Conservation (phyloP, 2,329 filamentous ascomycete genomes). For the Ascochyta pisi region DNA sequence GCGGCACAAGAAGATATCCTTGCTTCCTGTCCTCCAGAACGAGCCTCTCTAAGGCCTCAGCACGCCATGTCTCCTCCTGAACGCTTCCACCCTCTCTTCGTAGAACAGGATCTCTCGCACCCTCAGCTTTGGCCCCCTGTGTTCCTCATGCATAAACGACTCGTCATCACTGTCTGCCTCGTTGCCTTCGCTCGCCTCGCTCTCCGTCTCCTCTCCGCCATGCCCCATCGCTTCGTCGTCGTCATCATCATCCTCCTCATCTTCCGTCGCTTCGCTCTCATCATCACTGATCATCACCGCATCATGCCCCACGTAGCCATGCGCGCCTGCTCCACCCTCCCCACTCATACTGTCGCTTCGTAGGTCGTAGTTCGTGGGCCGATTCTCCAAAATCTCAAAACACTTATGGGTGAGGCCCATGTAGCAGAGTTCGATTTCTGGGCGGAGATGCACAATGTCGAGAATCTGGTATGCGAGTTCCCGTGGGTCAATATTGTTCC, state of each 20-base stretch:
- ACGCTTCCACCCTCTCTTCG: conserved; percentile 78
- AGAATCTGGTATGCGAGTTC: conserved; percentile 79
- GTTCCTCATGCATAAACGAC: conserved; percentile 58
- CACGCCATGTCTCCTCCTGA: conserved; percentile 71
- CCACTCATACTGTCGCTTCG: conserved; percentile 40
- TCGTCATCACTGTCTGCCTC: conserved; percentile 57
- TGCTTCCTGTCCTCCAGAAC: neutral
- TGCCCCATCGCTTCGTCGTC: conserved; percentile 57
- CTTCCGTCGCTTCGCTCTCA: conserved; percentile 52
- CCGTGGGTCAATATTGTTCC: conserved; percentile 63
- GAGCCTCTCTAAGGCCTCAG: conserved; percentile 34
- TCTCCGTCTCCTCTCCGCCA: conserved; percentile 49
- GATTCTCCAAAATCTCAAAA: conserved; percentile 78
- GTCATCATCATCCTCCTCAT: conserved; percentile 58
- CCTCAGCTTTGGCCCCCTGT: conserved; percentile 59
- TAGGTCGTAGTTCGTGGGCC: conserved; percentile 54
- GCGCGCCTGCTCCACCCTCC: conserved; percentile 28
- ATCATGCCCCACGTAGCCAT: conserved; percentile 36
- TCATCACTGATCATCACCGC: conserved; percentile 46
- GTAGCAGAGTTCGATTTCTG: conserved; percentile 79
- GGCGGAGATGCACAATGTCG: conserved; percentile 77
- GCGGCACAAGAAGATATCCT: neutral
- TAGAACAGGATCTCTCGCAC: conserved; percentile 83
- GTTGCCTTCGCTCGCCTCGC: conserved; percentile 47
- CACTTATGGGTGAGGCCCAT: conserved; percentile 79